Evolutionary conservation across 495 filamentous ascomycete species (phyloP), one percentile per base, ranked within the genome.

Genomic region (Massariosphaeria phaeospora): DNA sequence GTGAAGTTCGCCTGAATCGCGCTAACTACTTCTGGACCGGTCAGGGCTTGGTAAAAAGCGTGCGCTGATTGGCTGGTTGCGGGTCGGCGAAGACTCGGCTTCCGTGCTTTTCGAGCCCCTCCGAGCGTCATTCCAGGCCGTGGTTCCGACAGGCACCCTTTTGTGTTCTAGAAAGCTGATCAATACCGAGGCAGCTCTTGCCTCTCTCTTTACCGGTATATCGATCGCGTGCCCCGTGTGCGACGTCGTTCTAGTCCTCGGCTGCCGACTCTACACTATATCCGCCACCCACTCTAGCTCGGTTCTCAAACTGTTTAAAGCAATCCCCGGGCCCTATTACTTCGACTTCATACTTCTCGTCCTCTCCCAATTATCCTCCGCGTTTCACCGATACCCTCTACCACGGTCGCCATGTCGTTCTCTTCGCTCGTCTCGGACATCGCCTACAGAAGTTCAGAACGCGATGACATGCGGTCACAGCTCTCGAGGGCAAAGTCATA

Each of bases 381-480:
- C 41, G 6, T 2, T 3, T 25, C n/a, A 26, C 34, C n/a, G 38
- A 30, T 33, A 30, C 25, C 42, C 43, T 23, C 18, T 35, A 11
- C 6, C n/a, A 40, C 48, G 23, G 23, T 24, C 61, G 73, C 30
- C 51, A 96, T 96, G 90, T 96, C 90, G 0, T 95, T 95, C 72
- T 95, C 90, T 11, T 84, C 83, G 60, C 82, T 96, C 25, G 87
- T 96, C 38, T 89, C 89, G 48, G 88, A 95, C 67, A 74, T 96
- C 34, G 81, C 86, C 30, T 86, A 87, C 63, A 73, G 81, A 50
- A 84, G 84, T 67, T 71, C 69, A 65, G 77, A 70, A 59, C 79
- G 64, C 57, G 4, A 79, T 63, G 81, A 80, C 63, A 72, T 73
- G 42, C 78, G 82, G 58, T 89, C 86, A 10, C 82, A 85, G 62